Evolutionary conservation across 306 rosid species (phyloP).

Genomic region (Alnus glutinosa): DNA sequence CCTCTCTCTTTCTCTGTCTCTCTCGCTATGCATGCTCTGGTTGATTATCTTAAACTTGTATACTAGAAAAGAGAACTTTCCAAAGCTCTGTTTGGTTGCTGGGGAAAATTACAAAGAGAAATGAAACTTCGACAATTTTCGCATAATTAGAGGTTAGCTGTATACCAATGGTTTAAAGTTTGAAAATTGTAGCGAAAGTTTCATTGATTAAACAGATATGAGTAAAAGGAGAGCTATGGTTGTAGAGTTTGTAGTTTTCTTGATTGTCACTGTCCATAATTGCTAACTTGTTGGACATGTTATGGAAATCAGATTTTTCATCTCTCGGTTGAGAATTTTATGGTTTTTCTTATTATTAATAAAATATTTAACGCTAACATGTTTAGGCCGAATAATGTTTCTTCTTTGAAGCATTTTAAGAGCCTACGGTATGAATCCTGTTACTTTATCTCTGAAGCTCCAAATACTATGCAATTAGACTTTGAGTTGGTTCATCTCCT

Average conservation of each 20-base stretch:
- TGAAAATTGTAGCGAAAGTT: slow-evolving; percentile 1
- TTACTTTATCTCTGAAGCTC: neutral
- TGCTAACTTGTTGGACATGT: slow-evolving; percentile 3
- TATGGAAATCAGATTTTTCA: slow-evolving; percentile 1
- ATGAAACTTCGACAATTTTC: neutral
- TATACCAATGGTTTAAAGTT: neutral
- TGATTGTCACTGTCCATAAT: slow-evolving; percentile 6
- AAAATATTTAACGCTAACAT: neutral
- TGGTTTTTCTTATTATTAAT: neutral
- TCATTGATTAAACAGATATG: slow-evolving; percentile 9
- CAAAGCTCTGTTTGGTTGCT: slow-evolving; percentile 16
- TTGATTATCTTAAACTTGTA: neutral
- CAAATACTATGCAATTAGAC: neutral
- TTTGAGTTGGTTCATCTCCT: neutral
- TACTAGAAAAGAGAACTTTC: neutral
- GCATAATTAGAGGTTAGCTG: neutral
- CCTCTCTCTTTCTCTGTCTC: slow-evolving; percentile 10
- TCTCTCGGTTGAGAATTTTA: neutral
- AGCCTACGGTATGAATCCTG: neutral
- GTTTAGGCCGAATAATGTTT: neutral
- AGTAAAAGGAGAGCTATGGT: neutral
- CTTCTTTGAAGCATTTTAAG: neutral
- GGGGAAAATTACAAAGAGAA: neutral
- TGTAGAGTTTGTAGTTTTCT: neutral
- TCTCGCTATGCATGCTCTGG: neutral